phyloP scores from a whole-genome alignment of 305 asterid species.

The Solanum hybrid region DNA sequence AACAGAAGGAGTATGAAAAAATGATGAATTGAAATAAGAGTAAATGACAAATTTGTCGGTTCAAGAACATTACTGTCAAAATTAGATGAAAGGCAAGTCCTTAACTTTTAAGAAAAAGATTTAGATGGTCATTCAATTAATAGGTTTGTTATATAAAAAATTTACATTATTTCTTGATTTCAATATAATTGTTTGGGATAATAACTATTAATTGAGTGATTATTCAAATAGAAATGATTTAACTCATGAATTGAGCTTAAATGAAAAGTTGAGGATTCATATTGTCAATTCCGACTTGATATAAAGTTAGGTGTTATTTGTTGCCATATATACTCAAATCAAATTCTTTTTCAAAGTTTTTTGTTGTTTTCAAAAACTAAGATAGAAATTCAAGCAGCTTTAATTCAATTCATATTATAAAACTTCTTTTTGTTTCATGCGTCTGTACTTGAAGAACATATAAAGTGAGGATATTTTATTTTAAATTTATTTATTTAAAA shows the following conservation, averaged over 20 bases:
- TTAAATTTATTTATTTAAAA: background rate
- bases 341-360: background rate
- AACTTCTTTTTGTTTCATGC: background rate
- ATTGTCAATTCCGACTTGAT: background rate
- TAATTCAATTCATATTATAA: background rate
- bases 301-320: background rate
- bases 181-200: background rate
- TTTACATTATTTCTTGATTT: background rate
- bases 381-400: background rate
- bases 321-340: background rate
- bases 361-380: background rate
- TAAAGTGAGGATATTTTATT: background rate
- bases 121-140: background rate
- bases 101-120: background rate
- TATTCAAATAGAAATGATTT: background rate
- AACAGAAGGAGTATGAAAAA: background rate
- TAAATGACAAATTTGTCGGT: background rate
- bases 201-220: background rate
- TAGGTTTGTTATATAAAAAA: background rate
- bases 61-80: background rate
- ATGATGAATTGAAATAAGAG: no score
- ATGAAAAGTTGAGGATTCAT: background rate
- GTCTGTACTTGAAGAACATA: background rate
- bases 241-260: background rate
- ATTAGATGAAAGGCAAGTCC: background rate